Evolutionary conservation across 306 rosid genomes (phyloP), one percentile per base, ranked within the genome.

Genomic region (Betula pendula): DNA sequence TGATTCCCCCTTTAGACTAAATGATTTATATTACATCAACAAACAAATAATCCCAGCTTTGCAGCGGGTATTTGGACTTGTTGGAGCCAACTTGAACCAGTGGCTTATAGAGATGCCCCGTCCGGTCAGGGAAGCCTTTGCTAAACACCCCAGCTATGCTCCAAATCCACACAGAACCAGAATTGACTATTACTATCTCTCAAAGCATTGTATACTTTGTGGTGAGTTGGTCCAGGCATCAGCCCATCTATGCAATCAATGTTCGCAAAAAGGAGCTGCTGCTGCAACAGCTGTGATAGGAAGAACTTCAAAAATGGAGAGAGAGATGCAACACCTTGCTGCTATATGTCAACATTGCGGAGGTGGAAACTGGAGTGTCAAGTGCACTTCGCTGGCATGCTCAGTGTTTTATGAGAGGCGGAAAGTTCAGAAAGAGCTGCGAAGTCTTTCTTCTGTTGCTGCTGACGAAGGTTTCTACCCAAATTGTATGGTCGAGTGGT

Each of bases 61-160:
- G 82, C 97, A 92, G 80, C 91, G 97, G 72, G 93, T 77, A 42
- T 89, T 92, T 81, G 93, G 96, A 68, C 98, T 90, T 83, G 89
- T 90, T 63, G 93, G 96, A 68, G 98, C 91, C 38, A 89, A 94
- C 81, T 84, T 94, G 82, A 87, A 81, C 83, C 89, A 77, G 81
- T 94, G 97, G 98, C 88, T 94, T 78, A 80, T 75, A 45, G 97
- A 92, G 82, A 85, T 94, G 95, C 96, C 98, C 43, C 98, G 96
- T 17, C 86, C 94, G 13, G 56, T 67, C n/a, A 84, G 93, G 82
- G 95, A 94, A 81, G 83, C 89, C 58, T 77, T 75, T 83, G 78
- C 82, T 58, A 94, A 90, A 81, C 87, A 75, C 79, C 82, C 82
- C 42, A 72, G 72, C 9, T 42, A 70, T 45, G 70, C 87, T 29